A percentile compares a stretch with the other conserved stretches of the same genome.
Conservation (phyloP, 202 grass and related monocot genomes). For the Musa balbisiana region DNA sequence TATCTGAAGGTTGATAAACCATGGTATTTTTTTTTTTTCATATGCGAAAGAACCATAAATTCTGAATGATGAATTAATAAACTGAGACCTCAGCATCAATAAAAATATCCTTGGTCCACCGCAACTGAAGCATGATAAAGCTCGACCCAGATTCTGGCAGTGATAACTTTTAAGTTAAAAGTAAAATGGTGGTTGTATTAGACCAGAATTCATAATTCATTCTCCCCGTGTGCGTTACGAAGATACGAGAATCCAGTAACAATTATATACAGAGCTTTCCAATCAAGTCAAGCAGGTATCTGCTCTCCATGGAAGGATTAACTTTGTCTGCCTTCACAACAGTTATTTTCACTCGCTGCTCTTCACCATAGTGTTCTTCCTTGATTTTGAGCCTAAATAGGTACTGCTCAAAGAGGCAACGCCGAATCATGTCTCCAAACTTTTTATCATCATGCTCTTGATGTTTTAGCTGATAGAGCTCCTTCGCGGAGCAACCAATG, state of each 20-base stretch:
- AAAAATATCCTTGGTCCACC: not conserved
- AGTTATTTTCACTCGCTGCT: conserved; percentile 64
- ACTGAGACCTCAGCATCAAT: too few relatives aligned
- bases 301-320: conserved; percentile 59
- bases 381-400: conserved; percentile 79
- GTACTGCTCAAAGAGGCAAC: conserved; percentile 49
- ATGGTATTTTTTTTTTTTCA: too few relatives aligned
- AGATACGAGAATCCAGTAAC: not conserved
- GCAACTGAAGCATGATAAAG: not conserved
- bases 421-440: conserved; percentile 43
- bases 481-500: conserved; percentile 58
- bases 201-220: not conserved
- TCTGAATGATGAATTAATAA: not conserved
- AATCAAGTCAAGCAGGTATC: conserved; percentile 52
- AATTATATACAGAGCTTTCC: conserved; percentile 24
- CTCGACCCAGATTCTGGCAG: not conserved
- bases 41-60: not conserved
- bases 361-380: conserved; percentile 72
- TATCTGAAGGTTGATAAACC: too few relatives aligned
- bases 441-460: conserved; percentile 39
- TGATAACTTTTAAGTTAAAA: not conserved
- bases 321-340: conserved; percentile 60
- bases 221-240: not conserved
- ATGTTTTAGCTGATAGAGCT: conserved; percentile 45
- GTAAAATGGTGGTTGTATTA: not conserved